Base-by-base conservation (phyloP, 1,139 yeast species). In the Casaregolazyma suthepensis region DNA sequence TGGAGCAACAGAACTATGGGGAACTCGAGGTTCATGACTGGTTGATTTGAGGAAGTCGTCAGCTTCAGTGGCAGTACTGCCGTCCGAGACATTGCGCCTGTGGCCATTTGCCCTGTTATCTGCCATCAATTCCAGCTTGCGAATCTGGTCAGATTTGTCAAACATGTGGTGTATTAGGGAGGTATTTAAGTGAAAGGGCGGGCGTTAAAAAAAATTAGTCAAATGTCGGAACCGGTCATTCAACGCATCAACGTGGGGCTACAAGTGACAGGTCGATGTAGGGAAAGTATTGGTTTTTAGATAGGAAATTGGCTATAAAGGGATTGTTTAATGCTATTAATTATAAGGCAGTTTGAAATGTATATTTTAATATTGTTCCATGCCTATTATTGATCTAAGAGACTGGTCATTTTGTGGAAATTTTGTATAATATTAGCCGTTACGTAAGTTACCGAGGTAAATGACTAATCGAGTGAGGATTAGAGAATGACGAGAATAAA, bases 1-100 rank as follows among this genome's bases (percentile, higher is more conserved):
- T 12, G 62, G 56, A 50, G 62, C 59, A 37, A 51, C 55, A 43
- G 65, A 51, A 20, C 57, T 58, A 15, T 56, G 50, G 10, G 64
- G 63, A 2, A 60, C 63, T 42, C 62, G 45, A 43, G 59, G 62
- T 10, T 47, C 50, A 23, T 18, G 37, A 47, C 40, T 35, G 40
- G 40, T 35, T 15, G 40, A 35, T 15, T 35, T 35, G 40, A 35
- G 40, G 7, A 35, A 35, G 40, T 35, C 40, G 17, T 35, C 40
- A n/a, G 40, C 9, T 35, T 35, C 40, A 13, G 40, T 35, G 7
- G 40, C 40, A 35, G 17, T 15, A 6, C 40, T 35, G 17, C 40
- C 40, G 18, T 35, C 40, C 17, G 40, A 35, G 17, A 15, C 40
- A 35, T 35, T 35, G 13, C 17, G 40, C 17, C 40, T 13, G 7